Evolutionary conservation across 208 protist species (phyloP).

Genomic region (Crithidia thermophila): DNA sequence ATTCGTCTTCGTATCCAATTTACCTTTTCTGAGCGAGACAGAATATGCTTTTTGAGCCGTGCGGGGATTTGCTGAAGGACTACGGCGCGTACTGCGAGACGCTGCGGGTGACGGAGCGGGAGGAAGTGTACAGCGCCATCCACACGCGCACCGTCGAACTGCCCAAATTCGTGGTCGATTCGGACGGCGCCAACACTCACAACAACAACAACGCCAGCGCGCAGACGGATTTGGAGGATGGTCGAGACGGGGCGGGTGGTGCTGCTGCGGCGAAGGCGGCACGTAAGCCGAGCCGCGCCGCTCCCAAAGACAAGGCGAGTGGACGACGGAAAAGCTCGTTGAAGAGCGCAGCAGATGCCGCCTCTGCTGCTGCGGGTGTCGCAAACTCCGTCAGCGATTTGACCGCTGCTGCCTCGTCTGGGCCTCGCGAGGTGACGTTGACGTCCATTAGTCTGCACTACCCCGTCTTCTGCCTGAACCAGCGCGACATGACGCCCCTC

Average conservation of each 20-base stretch:
- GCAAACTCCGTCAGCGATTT: neutral
- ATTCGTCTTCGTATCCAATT: neutral
- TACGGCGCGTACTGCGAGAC: conserved; percentile 90
- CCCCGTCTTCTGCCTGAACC: conserved; percentile 83
- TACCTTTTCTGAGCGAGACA: neutral
- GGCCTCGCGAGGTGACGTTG: conserved; percentile 33
- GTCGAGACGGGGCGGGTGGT: conserved; percentile 3
- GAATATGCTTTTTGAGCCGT: conserved; percentile 87
- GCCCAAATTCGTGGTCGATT: conserved; percentile 1
- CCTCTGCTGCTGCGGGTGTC: neutral
- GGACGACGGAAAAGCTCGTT: conserved; percentile 17
- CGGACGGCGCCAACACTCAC: too few relatives aligned
- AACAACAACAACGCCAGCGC: neutral
- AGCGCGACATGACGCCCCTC: conserved; percentile 85
- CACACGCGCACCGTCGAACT: conserved; percentile 19
- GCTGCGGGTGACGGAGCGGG: conserved; percentile 77
- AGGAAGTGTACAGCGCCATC: conserved; percentile 80
- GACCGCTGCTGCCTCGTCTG: neutral
- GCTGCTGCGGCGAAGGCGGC: neutral
- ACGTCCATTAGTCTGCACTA: conserved; percentile 76
- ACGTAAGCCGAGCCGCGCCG: neutral
- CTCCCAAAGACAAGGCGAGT: conserved; percentile 17
- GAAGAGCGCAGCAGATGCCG: conserved; percentile 2
- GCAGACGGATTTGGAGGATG: neutral
- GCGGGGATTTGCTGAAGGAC: conserved; percentile 80